A percentile compares a stretch with the other conserved stretches of the same genome.
These are phyloP conservation scores for Melaleuca quinquenervia DNA, from an alignment of 345 rosid genomes.

Conservation along the genomic window DNA sequence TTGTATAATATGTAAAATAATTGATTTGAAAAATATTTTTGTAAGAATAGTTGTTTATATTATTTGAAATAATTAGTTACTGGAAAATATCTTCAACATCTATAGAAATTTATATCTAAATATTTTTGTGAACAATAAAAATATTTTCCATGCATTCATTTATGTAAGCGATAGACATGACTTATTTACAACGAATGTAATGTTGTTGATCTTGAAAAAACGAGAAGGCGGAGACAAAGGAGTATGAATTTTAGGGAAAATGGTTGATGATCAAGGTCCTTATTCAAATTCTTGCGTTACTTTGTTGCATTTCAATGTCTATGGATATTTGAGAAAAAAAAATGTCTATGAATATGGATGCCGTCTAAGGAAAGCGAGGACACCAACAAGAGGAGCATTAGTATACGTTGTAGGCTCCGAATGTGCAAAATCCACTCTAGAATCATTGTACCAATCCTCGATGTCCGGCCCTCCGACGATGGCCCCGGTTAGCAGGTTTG, in stretches of 20 bases:
- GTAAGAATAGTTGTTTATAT: too few relatives aligned
- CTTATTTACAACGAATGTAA: background rate
- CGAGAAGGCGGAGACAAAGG: background rate
- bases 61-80: too few relatives aligned
- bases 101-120: background rate
- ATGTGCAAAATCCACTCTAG: constrained; percentile 12
- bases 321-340: too few relatives aligned
- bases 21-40: background rate
- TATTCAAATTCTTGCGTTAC: background rate
- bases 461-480: constrained; percentile 67
- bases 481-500: constrained; percentile 61
- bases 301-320: background rate
- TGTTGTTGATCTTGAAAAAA: background rate
- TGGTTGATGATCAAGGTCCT: background rate
- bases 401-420: constrained; percentile 60
- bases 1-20: background rate
- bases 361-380: constrained; percentile 33
- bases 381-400: constrained; percentile 58
- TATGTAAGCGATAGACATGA: background rate
- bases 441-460: constrained; percentile 38
- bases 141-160: background rate
- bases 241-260: background rate
- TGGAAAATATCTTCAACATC: too few relatives aligned
- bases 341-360: background rate
- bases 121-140: too few relatives aligned